Conservation (phyloP, 352 stramenopile genomes). For the Albugo candida region DNA sequence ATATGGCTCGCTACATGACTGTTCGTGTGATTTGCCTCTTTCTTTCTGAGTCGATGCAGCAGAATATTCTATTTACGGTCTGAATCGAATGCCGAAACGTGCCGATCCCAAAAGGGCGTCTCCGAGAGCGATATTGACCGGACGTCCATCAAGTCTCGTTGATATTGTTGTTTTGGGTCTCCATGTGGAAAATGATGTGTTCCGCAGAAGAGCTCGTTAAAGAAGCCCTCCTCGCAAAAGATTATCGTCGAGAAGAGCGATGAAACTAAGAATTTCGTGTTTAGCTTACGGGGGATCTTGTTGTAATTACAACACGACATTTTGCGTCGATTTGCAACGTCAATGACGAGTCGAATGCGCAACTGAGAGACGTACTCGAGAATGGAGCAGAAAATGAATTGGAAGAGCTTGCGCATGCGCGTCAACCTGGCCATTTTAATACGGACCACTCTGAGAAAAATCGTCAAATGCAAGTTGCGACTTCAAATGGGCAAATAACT, state of each 20-base stretch:
- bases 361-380: too few relatives aligned
- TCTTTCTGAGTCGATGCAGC: background rate
- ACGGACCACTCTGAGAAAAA: too few relatives aligned
- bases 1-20: background rate
- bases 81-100: background rate
- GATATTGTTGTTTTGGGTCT: constrained; percentile 5
- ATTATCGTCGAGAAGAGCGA: background rate
- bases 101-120: background rate
- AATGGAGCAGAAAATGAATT: too few relatives aligned
- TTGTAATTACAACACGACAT: background rate
- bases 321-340: background rate
- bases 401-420: too few relatives aligned
- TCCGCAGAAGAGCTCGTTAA: background rate
- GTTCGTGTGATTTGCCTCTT: constrained; percentile 11
- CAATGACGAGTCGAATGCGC: too few relatives aligned
- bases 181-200: background rate
- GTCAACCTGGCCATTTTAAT: too few relatives aligned
- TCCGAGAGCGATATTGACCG: constrained; percentile 2
- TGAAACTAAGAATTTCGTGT: background rate
- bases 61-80: background rate
- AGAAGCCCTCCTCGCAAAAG: background rate
- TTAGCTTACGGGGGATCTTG: background rate
- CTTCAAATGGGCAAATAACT: background rate
- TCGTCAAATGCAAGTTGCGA: too few relatives aligned
- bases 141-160: background rate